phyloP scores from a whole-genome alignment of 768 basidiomycete species.

The Tulasnella sp. region DNA sequence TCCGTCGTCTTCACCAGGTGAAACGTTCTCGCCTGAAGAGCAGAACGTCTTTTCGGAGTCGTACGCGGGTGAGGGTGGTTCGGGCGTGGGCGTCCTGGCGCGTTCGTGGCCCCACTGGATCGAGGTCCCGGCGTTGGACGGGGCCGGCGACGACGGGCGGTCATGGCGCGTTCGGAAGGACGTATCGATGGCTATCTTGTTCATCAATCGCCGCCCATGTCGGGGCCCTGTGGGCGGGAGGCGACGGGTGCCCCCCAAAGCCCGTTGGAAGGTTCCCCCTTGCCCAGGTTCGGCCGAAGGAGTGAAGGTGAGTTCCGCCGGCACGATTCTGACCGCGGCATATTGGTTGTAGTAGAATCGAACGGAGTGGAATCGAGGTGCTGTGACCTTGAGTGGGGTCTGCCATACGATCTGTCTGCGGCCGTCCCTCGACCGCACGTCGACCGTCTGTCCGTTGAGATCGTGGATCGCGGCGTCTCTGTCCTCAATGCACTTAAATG shows the following conservation, averaged over 20 bases:
- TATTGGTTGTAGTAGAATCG: not conserved
- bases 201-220: not conserved
- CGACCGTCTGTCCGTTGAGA: not conserved
- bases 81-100: not conserved
- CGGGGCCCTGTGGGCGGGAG: not conserved
- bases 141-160: not conserved
- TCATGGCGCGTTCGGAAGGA: not conserved
- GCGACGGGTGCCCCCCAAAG: not conserved
- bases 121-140: not conserved
- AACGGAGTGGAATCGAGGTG: not conserved
- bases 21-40: not conserved
- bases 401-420: not conserved
- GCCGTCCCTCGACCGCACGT: not conserved
- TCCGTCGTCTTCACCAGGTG: not conserved
- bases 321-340: not conserved
- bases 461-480: not conserved
- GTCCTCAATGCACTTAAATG: not conserved
- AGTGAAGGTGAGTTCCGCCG: not conserved
- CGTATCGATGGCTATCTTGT: not conserved
- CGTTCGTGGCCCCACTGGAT: constrained; percentile 4
- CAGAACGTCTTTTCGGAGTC: not conserved
- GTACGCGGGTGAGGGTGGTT: not conserved
- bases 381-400: not conserved
- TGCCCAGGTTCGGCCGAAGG: not conserved
- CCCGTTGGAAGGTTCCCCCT: not conserved